Evolutionary conservation across 768 basidiomycete species (phyloP).

Genomic region (Russula foetens): DNA sequence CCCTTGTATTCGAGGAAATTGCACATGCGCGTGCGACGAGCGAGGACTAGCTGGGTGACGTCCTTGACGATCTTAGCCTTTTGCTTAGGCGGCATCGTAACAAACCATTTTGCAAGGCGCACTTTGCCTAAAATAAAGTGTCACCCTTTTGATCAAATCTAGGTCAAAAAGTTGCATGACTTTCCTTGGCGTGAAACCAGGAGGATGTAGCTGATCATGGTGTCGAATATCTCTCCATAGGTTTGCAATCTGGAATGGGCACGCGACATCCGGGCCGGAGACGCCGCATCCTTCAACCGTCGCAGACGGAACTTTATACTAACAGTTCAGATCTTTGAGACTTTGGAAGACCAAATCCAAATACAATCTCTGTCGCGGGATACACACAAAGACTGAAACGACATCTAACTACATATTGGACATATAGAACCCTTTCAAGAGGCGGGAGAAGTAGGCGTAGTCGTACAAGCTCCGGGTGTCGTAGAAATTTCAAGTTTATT

Average conservation of each 20-base stretch:
- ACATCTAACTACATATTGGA: constrained; percentile 3
- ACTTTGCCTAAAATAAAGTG: constrained; percentile 63
- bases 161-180: not conserved
- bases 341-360: too few species aligned
- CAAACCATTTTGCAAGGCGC: constrained; percentile 94
- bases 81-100: constrained; percentile 67
- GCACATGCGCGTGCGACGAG: constrained; percentile 84
- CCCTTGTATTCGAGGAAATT: constrained; percentile 98
- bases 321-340: too few species aligned
- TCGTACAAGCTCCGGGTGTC: not conserved
- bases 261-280: not conserved
- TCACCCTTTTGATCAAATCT: not conserved
- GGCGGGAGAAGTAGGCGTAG: not conserved
- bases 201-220: constrained; percentile 88
- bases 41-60: constrained; percentile 87
- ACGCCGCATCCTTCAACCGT: not conserved
- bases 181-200: constrained; percentile 87
- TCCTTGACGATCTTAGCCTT: constrained; percentile 94
- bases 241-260: not conserved
- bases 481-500: not conserved
- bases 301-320: too few species aligned
- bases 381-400: not conserved
- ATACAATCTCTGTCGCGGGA: too few species aligned
- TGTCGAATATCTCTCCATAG: not conserved
- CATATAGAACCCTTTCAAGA: not conserved